Conservation (phyloP, 176 grass and related monocot species). For the Lolium perenne region DNA sequence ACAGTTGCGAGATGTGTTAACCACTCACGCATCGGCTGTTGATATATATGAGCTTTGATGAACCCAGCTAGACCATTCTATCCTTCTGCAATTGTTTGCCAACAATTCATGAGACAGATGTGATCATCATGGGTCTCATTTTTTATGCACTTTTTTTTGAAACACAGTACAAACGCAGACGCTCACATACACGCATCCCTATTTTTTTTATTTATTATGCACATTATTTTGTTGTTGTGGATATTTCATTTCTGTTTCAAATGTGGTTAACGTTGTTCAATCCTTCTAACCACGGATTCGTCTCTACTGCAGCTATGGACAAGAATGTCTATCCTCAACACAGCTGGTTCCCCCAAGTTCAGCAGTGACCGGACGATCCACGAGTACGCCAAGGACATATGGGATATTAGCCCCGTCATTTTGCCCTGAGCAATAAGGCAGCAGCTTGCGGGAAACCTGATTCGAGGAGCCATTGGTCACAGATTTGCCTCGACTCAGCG, state of each 20-base stretch:
- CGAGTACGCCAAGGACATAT: slow-evolving; percentile 91
- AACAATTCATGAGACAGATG: neutral
- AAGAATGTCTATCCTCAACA: slow-evolving; percentile 92
- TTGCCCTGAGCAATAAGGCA: slow-evolving; percentile 42
- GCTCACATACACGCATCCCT: neutral
- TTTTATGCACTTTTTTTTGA: neutral
- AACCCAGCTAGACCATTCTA: neutral
- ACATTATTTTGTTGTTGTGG: neutral
- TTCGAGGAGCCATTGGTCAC: neutral
- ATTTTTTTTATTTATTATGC: no score
- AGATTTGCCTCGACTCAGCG: slow-evolving; percentile 16
- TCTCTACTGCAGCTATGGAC: slow-evolving; percentile 74
- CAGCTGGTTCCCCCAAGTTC: slow-evolving; percentile 81
- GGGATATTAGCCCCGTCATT: slow-evolving; percentile 68
- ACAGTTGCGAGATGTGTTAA: neutral
- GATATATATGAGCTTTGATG: slow-evolving; percentile 37
- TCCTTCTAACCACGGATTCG: slow-evolving; percentile 16
- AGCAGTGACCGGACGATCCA: slow-evolving; percentile 95
- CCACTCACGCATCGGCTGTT: neutral
- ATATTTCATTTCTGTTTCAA: neutral
- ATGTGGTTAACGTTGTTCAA: neutral
- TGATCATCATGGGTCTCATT: neutral
- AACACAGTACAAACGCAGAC: no score
- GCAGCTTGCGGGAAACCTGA: no score
- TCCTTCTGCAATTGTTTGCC: neutral